These are phyloP conservation scores for Carex sylvatica DNA, from an alignment of 202 grass and related monocot species.

Conservation along the genomic window DNA sequence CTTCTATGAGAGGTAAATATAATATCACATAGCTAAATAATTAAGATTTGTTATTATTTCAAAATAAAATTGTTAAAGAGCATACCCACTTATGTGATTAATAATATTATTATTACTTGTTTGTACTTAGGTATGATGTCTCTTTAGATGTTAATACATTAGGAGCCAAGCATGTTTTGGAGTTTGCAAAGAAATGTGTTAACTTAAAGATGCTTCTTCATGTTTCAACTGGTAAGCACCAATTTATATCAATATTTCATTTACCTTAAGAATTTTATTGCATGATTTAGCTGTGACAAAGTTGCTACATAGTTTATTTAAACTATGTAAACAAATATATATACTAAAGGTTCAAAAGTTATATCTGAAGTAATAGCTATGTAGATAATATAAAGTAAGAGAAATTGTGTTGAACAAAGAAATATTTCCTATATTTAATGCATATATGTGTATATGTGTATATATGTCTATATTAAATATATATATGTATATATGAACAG, in stretches of 20 bases:
- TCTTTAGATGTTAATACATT: constrained; percentile 70
- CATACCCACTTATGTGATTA: neutral
- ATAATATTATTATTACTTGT: neutral
- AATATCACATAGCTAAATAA: neutral
- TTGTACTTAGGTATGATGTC: constrained; percentile 53
- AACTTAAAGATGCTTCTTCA: constrained; percentile 73
- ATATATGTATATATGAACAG: constrained; percentile 24
- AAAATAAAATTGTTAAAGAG: neutral
- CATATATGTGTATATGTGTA: no score
- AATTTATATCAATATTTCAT: neutral
- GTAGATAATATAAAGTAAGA: no score
- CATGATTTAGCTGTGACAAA: no score
- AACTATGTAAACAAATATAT: no score
- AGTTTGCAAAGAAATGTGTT: constrained; percentile 65
- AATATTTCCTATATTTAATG: no score
- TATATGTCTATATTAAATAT: no score
- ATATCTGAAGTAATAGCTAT: no score
- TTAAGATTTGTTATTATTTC: neutral
- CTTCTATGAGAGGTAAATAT: constrained; percentile 50
- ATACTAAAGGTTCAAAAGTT: no score
- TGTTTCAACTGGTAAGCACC: constrained; percentile 58
- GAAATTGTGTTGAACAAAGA: no score
- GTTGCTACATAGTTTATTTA: no score
- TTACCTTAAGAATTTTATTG: neutral
- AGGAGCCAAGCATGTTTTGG: constrained; percentile 71